Evolutionary conservation across 305 asterid genomes (phyloP).

Genomic region (Solanum aculeatissimum): DNA sequence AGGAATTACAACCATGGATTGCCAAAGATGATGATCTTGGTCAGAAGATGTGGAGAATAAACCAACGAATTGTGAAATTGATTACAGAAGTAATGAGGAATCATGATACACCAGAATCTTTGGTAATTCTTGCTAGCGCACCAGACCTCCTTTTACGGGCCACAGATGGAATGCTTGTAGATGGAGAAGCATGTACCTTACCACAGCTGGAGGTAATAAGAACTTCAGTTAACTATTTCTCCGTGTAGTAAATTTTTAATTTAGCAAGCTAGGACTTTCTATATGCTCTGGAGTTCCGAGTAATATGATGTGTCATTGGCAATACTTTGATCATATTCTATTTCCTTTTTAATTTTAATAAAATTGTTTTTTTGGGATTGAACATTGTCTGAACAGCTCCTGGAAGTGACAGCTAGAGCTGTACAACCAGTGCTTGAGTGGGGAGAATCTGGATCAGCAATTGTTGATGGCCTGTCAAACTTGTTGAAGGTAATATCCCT

Average conservation of each 20-base stretch:
- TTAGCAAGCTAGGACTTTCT: neutral
- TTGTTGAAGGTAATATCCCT: conserved; percentile 53
- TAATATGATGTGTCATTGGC: neutral
- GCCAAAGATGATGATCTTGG: conserved; percentile 90
- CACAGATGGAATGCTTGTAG: conserved; percentile 98
- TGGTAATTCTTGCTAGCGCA: conserved; percentile 78
- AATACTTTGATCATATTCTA: neutral
- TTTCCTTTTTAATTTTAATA: neutral
- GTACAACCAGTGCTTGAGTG: conserved; percentile 77
- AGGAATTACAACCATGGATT: conserved; percentile 94
- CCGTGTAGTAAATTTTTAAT: neutral
- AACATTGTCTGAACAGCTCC: conserved; percentile 33
- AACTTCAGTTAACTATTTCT: neutral
- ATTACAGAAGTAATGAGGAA: conserved; percentile 92
- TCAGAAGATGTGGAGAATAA: conserved; percentile 88
- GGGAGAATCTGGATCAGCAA: conserved; percentile 83
- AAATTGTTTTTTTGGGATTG: neutral
- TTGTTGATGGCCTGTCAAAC: conserved; percentile 78
- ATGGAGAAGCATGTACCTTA: conserved; percentile 96
- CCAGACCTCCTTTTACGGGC: conserved; percentile 94
- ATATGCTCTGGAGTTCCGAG: neutral
- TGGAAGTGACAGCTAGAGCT: conserved; percentile 89
- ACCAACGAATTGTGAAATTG: conserved; percentile 85
- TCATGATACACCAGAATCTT: conserved; percentile 78
- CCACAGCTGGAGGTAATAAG: conserved; percentile 87